These are phyloP conservation scores for Asterochloris erici DNA, from an alignment of 139 green algal genomes.

Conservation along the genomic window DNA sequence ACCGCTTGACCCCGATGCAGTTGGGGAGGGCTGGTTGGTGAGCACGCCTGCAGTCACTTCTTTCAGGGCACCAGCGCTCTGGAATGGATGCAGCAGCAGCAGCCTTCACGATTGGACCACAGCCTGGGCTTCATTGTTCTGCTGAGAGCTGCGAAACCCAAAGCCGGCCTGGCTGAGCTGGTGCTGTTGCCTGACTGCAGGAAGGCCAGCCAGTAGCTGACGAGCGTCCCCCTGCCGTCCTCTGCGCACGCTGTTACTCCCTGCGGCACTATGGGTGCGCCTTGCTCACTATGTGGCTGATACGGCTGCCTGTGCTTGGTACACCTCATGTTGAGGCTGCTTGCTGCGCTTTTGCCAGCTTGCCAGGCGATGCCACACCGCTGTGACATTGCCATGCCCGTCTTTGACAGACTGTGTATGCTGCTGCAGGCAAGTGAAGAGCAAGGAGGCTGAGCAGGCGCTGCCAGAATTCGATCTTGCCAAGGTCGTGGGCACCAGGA, in stretches of 20 bases:
- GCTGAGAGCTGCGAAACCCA: not conserved
- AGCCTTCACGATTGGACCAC: not conserved
- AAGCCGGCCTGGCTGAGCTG: not conserved
- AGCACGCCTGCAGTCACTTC: not conserved
- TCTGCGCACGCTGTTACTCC: conserved; percentile 89
- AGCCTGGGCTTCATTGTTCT: not conserved
- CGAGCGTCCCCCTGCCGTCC: conserved; percentile 24
- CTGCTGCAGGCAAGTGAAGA: conserved; percentile 58
- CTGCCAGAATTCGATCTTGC: conserved; percentile 84
- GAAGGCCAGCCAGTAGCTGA: not conserved
- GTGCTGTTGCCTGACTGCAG: not conserved
- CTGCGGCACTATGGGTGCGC: conserved; percentile 77
- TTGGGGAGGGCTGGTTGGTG: not conserved
- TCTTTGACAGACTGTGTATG: not conserved
- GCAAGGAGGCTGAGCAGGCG: conserved; percentile 44
- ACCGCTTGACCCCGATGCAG: not conserved
- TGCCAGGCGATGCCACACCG: not conserved
- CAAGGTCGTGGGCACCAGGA: conserved; percentile 71
- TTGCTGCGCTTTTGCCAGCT: not conserved
- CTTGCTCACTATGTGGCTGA: not conserved
- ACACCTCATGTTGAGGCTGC: not conserved
- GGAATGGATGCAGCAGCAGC: not conserved
- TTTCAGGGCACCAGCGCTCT: not conserved
- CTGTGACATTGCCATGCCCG: not conserved
- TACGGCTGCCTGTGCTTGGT: not conserved